phyloP scores from a whole-genome alignment of 2,329 filamentous ascomycete genomes.

The Orbilia ellipsospora region DNA sequence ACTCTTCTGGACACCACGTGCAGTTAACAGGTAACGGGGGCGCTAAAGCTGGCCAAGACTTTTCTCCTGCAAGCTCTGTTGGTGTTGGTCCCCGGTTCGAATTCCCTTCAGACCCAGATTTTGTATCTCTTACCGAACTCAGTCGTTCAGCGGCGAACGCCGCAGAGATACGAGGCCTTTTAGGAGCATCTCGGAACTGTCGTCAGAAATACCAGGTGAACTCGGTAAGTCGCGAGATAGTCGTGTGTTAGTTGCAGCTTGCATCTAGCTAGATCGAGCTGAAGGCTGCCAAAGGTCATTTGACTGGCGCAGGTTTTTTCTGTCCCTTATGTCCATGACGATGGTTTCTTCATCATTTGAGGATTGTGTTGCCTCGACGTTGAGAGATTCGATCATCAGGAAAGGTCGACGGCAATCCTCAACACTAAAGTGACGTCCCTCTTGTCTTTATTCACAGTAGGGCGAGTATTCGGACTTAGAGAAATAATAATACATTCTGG shows the following conservation, averaged over 20 bases:
- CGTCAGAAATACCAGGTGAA: slow-evolving; percentile 8
- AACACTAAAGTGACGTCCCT: no score
- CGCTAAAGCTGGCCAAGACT: slow-evolving; percentile 42
- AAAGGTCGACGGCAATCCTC: no score
- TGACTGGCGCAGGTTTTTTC: slow-evolving; percentile 28
- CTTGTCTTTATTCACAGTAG: no score
- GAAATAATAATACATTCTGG: no score
- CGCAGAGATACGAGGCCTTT: slow-evolving; percentile 44
- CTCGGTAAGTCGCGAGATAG: slow-evolving; percentile 44
- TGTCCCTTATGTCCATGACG: neutral
- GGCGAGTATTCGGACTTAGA: no score
- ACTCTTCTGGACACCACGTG: slow-evolving; percentile 44
- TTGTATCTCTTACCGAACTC: slow-evolving; percentile 23
- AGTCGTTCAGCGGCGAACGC: slow-evolving; percentile 46
- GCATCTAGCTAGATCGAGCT: neutral
- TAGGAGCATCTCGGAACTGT: slow-evolving; percentile 47
- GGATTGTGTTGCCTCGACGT: slow-evolving; percentile 22
- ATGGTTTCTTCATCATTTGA: neutral
- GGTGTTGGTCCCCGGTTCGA: slow-evolving; percentile 7
- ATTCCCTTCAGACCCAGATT: slow-evolving; percentile 2
- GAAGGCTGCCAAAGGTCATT: slow-evolving; percentile 23
- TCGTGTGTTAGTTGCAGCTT: slow-evolving; percentile 44
- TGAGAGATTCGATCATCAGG: neutral
- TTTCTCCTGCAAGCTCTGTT: slow-evolving; percentile 4
- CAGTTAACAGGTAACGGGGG: slow-evolving; percentile 54